Base-by-base conservation (phyloP, 208 protist genomes). In the Angomonas ambiguus region DNA sequence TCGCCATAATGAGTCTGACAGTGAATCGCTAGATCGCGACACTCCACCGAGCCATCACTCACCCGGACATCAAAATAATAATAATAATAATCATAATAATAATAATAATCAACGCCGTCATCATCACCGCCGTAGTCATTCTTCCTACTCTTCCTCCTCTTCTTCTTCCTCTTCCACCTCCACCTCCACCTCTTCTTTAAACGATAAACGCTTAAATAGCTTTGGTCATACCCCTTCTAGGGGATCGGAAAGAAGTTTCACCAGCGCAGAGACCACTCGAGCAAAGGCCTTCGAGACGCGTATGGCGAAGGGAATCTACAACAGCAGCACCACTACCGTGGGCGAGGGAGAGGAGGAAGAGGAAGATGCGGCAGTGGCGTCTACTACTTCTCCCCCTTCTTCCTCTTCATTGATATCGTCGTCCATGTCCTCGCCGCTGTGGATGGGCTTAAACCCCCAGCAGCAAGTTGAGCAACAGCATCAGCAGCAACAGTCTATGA, bases 251-350 rank as follows among this genome's bases (percentile, higher is more conserved):
- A 24, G 27, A 5, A 82, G 76, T 72, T 82, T 77, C 72, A 75
- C 68, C 20, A 78, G 72, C 55, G 67, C 68, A 0, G 67, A 72
- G 24, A 74, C 71, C 16, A 59, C 61, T 13, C 34, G 62, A 6
- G 72, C 76, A 30, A 67, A 78, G 59, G 62, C 38, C 34, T 83
- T 83, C n/a, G 69, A 83, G 53, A 48, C 70, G 16, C 72, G 77
- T 57, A 80, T 83, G 77, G 62, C 51, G 4, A 38, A 5, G 55
- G 38, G 30, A 48, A 48, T 11, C 18, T 18, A 48, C 13, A 48
- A 18, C 38, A 18, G 18, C 38, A 48, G 13, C 38, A 20, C 38
- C 38, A 48, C 38, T 48, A n/a, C n/a, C n/a, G n/a, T n/a, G n/a
- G n/a, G n/a, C n/a, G n/a, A n/a, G n/a, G n/a, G n/a, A n/a, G n/a